A percentile compares a stretch with the other conserved stretches of the same genome.
phyloP scores from a whole-genome alignment of 768 basidiomycete genomes.

The Kwoniella shandongensis region DNA sequence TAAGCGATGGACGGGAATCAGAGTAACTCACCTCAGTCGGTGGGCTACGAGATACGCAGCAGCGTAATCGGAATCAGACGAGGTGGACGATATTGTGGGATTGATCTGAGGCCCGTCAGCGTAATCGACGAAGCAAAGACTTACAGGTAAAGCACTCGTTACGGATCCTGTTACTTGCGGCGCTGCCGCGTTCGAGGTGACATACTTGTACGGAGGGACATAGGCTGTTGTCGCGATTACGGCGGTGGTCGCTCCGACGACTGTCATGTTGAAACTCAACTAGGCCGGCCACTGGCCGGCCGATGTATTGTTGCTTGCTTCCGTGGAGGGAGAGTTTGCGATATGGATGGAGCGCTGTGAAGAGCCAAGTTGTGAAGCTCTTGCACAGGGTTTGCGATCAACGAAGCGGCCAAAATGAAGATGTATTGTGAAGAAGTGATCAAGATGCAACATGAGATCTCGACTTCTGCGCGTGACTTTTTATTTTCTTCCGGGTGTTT shows the following conservation, averaged over 20 bases:
- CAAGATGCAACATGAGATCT: too few relatives aligned
- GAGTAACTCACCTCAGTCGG: constrained; percentile 47
- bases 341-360: too few relatives aligned
- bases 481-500: too few relatives aligned
- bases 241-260: constrained; percentile 40
- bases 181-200: constrained; percentile 30
- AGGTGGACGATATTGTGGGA: constrained; percentile 42
- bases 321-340: too few relatives aligned
- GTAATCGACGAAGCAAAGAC: not conserved
- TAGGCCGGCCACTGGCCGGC: too few relatives aligned
- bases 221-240: constrained; percentile 35
- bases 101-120: constrained; percentile 32
- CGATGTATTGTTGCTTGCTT: too few relatives aligned
- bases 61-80: constrained; percentile 48
- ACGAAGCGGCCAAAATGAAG: too few relatives aligned
- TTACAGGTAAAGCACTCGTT: constrained; percentile 37
- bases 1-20: not conserved
- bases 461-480: too few relatives aligned
- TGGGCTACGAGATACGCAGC: constrained; percentile 49
- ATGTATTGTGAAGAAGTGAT: too few relatives aligned
- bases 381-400: too few relatives aligned
- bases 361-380: too few relatives aligned
- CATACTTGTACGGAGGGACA: constrained; percentile 47
- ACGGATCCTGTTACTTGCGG: constrained; percentile 38
- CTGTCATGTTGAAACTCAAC: constrained; percentile 31